Base-by-base conservation (phyloP, 345 rosid genomes). In the Hevea brasiliensis region DNA sequence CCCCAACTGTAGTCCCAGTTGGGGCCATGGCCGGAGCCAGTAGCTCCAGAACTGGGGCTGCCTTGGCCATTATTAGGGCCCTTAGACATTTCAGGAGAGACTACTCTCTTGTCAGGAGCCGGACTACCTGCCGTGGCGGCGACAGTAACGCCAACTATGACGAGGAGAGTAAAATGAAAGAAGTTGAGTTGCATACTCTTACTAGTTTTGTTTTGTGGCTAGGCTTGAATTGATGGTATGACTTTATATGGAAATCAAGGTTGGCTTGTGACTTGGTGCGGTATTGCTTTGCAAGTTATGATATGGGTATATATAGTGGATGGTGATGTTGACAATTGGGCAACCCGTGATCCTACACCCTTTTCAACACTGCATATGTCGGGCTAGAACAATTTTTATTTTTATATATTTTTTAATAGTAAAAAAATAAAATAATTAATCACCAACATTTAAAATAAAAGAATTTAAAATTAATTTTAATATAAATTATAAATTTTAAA, bases 1-100 rank as follows among this genome's bases (percentile, higher is more conserved):
- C 94, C 96, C 96, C 98, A 94, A 26, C 56, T 90, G 79, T 80
- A 92, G 63, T 84, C 93, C 89, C 89, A 87, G 75, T 89, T 90
- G 23, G 97, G 89, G 8, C 94, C 94, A 60, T 85, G 96, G 48
- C 73, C 93, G 0, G 97, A 89, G 65, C 93, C 96, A 70, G 63
- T 78, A 23, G 78, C 90, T 6, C 97, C 93, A 7, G 84, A 20
- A 18, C 84, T 70, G 71, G 79, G 71, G 18, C 78, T 83, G 6
- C 73, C 73, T 7, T 83, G 79, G 0, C 67, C 81, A 27, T 27
- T 17, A 17, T 29, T 70, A 17, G 83, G 76, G 24, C 61, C 80
- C 12, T 48, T 57, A 29, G 81, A 69, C 66, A 65, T 71, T 9
- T 81, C 81, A 4, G 78, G 67, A 60, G 82, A 23, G n/a, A 18